phyloP scores from a whole-genome alignment of 768 basidiomycete genomes.

The Coprinopsis marcescibilis region DNA sequence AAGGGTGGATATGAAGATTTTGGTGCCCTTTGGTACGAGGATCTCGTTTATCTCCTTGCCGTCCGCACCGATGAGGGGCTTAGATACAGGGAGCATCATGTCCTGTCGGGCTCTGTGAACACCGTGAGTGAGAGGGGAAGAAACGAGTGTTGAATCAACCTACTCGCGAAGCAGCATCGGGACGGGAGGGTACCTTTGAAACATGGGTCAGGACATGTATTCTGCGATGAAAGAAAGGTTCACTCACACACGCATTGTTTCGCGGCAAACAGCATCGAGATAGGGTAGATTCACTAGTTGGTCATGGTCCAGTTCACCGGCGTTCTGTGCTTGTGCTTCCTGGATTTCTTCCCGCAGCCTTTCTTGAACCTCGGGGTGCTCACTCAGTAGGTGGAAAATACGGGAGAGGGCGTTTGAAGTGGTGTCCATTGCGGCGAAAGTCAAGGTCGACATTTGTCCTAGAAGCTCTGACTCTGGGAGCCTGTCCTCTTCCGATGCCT shows the following conservation, averaged over 20 bases:
- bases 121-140: conserved; percentile 15
- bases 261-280: conserved; percentile 27
- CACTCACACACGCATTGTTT: conserved; percentile 23
- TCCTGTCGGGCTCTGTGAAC: conserved; percentile 21
- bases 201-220: background rate
- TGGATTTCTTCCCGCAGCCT: conserved; percentile 22
- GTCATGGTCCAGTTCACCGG: conserved; percentile 21
- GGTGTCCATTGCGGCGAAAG: conserved; percentile 26
- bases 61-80: conserved; percentile 20
- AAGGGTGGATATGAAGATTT: conserved; percentile 11
- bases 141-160: background rate
- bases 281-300: conserved; percentile 23
- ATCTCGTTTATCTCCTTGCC: conserved; percentile 21
- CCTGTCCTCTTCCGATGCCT: conserved; percentile 25
- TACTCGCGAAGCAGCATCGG: conserved; percentile 3
- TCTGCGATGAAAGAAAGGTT: background rate
- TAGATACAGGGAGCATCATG: conserved; percentile 16
- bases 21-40: conserved; percentile 17
- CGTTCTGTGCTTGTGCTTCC: conserved; percentile 18
- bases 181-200: conserved; percentile 7
- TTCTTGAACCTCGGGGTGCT: conserved; percentile 27
- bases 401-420: conserved; percentile 24
- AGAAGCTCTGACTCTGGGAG: conserved; percentile 28
- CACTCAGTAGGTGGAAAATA: conserved; percentile 20
- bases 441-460: conserved; percentile 26